Evolutionary conservation across 805 yeast genomes (phyloP).

Genomic region (Ogataea nitratoaversa): DNA sequence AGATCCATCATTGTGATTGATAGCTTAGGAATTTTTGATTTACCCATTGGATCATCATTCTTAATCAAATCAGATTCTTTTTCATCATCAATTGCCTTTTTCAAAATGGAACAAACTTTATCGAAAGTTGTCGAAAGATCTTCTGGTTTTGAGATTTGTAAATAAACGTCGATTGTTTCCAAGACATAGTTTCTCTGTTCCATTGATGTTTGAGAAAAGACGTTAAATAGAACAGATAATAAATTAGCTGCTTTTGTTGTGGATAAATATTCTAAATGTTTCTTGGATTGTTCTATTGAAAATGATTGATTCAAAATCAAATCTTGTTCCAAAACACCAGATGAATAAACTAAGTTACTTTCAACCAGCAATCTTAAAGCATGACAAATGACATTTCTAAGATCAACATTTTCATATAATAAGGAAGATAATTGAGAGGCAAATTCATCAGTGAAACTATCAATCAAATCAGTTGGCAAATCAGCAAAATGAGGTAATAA

Average conservation of each 20-base stretch:
- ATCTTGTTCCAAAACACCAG: slow-evolving; percentile 55
- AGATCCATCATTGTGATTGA: slow-evolving; percentile 90
- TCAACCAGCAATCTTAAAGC: slow-evolving; percentile 75
- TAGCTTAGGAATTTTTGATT: slow-evolving; percentile 42
- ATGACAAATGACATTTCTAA: slow-evolving; percentile 81
- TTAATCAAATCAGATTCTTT: slow-evolving; percentile 31
- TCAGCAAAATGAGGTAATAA: slow-evolving; percentile 85
- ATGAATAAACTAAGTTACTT: slow-evolving; percentile 60
- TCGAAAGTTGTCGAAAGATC: slow-evolving; percentile 76
- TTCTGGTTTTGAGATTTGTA: slow-evolving; percentile 60
- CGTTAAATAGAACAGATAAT: slow-evolving; percentile 84
- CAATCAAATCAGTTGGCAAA: slow-evolving; percentile 68
- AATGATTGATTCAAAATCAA: slow-evolving; percentile 60
- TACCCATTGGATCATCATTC: slow-evolving; percentile 28
- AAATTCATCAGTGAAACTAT: slow-evolving; percentile 67
- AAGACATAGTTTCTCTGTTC: slow-evolving; percentile 75
- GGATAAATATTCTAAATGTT: slow-evolving; percentile 60
- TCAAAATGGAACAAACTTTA: slow-evolving; percentile 77
- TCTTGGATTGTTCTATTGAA: slow-evolving; percentile 49
- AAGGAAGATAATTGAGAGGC: slow-evolving; percentile 72
- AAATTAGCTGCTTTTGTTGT: slow-evolving; percentile 63
- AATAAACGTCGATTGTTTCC: slow-evolving; percentile 80
- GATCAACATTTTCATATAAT: slow-evolving; percentile 67
- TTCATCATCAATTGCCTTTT: slow-evolving; percentile 66
- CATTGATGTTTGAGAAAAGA: slow-evolving; percentile 83